phyloP scores from a whole-genome alignment of 2,329 filamentous ascomycete genomes.

The Gaeumannomyces sp. region DNA sequence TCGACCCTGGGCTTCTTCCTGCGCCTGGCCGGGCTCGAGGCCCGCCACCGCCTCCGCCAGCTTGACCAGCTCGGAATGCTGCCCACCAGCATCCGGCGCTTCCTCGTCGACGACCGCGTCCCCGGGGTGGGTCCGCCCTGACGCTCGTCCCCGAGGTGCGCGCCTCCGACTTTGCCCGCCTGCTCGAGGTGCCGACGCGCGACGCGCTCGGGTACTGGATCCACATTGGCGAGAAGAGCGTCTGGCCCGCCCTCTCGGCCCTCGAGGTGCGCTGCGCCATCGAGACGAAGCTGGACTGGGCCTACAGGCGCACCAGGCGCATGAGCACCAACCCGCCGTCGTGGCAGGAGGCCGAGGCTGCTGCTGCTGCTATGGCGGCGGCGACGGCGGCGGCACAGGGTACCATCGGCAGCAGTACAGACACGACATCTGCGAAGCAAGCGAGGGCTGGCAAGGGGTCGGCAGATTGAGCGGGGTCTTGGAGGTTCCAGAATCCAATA shows the following conservation, averaged over 20 bases:
- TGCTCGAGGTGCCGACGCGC: conserved; percentile 77
- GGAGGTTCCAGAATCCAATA: background rate
- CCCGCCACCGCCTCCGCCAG: conserved; percentile 73
- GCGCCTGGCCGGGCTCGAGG: conserved; percentile 57
- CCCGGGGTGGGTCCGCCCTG: conserved; percentile 52
- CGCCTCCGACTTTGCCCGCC: conserved; percentile 63
- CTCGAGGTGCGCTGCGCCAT: conserved; percentile 76
- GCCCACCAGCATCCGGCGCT: conserved; percentile 62
- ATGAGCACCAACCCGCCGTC: background rate
- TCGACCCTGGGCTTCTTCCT: conserved; percentile 50
- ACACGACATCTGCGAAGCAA: background rate
- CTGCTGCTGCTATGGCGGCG: too few species aligned
- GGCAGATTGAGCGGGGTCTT: background rate
- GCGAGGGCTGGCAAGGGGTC: background rate
- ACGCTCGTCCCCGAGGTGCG: conserved; percentile 78
- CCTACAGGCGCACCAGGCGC: conserved; percentile 5
- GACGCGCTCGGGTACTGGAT: conserved; percentile 82
- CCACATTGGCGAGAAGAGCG: conserved; percentile 71
- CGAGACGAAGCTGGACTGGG: conserved; percentile 73
- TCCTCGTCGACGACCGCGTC: conserved; percentile 76
- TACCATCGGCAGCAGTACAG: too few species aligned
- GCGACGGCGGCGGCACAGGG: background rate
- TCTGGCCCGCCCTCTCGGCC: conserved; percentile 84
- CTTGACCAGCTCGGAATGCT: conserved; percentile 72
- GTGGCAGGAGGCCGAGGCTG: background rate